Evolutionary conservation across 768 basidiomycete species (phyloP), one percentile per base, ranked within the genome.

Genomic region (Clitopilus passeckerianus): DNA sequence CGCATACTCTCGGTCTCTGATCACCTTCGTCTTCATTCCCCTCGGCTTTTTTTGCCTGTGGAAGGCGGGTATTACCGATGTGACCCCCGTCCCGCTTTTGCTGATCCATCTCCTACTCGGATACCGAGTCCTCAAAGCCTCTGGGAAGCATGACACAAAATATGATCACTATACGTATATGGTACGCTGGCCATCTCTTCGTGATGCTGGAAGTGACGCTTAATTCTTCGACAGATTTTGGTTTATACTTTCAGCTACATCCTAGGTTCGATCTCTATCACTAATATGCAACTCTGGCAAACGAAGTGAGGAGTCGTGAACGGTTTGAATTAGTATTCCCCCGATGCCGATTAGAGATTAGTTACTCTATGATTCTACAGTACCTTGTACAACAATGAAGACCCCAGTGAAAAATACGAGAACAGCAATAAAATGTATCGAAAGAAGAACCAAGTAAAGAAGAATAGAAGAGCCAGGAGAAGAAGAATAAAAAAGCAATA

Each of bases 101-200:
- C 22, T 27, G 8, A 56, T 46, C 1, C 65, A 66, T 52, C 27
- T 57, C 6, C 16, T 58, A 8, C 34, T 66, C 9, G 63, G 50
- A 0, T 64, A 63, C 55, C 63, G 65, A 5, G 57, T 64, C 18
- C 34, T 61, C 43, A 44, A 46, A 14, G 58, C 43, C 5, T 23
- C 34, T 16, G 53, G 52, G 15, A 41, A 41, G 37, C 14, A n/a
- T 41, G 37, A 41, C n/a, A 16, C 57, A 12, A 50, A 35, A n/a
- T 65, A 63, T 34, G 64, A 63, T 35, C 64, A 65, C 56, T 61
- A 65, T 53, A 65, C 64, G 2, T 66, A 64, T 27, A 66, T 66
- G 65, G 65, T 66, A 41, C 37, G 37, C 12, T 5, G 37, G 10
- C 3, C n/a, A 2, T 5, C 27, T 41, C 22, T 18, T 5, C 27